Evolutionary conservation across 1,139 yeast genomes (phyloP).

Genomic region (Casaregolazyma lundiana): DNA sequence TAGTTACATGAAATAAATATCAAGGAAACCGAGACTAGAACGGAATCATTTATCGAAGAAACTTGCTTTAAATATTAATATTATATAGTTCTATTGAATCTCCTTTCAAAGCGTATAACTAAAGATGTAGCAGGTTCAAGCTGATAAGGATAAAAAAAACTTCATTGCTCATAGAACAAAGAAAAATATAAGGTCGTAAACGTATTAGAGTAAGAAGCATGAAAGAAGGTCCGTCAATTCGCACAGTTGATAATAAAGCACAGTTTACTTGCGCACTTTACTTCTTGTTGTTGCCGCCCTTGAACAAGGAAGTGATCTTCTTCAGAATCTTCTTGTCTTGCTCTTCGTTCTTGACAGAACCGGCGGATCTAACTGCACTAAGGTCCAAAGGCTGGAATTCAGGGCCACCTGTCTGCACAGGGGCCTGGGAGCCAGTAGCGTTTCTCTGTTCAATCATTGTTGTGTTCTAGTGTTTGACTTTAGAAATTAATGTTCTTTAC

Average conservation of each 20-base stretch:
- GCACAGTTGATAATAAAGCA: background rate
- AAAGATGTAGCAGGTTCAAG: background rate
- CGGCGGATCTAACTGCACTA: conserved; percentile 7
- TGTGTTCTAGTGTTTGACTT: background rate
- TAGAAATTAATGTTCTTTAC: background rate
- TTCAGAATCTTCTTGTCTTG: conserved; percentile 10
- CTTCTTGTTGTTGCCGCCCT: conserved; percentile 6
- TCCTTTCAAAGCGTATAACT: background rate
- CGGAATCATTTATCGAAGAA: too few species aligned
- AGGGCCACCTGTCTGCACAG: background rate
- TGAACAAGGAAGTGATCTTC: conserved; percentile 10
- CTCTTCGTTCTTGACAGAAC: conserved; percentile 9
- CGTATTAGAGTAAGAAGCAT: background rate
- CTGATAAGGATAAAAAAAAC: background rate
- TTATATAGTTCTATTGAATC: background rate
- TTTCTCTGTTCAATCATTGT: conserved; percentile 2
- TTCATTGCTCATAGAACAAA: background rate
- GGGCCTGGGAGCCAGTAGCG: background rate
- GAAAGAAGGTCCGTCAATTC: background rate
- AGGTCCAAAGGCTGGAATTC: conserved; percentile 9
- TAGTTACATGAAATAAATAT: too few species aligned
- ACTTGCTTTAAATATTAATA: too few species aligned
- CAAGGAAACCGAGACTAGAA: too few species aligned
- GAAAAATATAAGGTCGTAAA: background rate
- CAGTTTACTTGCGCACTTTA: background rate